phyloP scores from a whole-genome alignment of 2,329 filamentous ascomycete species.

The Colletotrichum sp. region DNA sequence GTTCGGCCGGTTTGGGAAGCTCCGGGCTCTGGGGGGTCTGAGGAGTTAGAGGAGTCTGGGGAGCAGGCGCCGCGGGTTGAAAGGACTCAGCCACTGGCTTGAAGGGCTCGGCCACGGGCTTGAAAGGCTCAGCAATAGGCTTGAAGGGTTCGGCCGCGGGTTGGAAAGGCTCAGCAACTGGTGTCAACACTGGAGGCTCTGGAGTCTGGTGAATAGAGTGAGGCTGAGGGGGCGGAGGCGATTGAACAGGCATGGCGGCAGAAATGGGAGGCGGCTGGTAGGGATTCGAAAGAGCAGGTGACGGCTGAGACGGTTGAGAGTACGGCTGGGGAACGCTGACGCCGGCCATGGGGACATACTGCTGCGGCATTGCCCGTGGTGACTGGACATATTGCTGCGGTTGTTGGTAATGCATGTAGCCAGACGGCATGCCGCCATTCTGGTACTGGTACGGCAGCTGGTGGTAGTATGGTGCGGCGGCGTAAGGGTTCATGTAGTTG shows the following conservation, averaged over 20 bases:
- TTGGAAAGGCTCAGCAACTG: background rate
- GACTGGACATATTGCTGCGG: slow-evolving; percentile 49
- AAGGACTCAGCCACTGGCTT: slow-evolving; percentile 8
- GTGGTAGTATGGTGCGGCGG: slow-evolving; percentile 50
- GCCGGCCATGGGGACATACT: slow-evolving; percentile 59
- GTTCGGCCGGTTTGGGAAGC: slow-evolving; percentile 22
- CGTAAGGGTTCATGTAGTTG: slow-evolving; percentile 56
- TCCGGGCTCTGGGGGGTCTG: slow-evolving; percentile 9
- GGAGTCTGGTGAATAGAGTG: slow-evolving; percentile 11
- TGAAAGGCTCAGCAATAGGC: background rate
- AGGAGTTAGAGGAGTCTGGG: background rate
- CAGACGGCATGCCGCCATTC: slow-evolving; percentile 50
- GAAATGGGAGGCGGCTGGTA: slow-evolving; percentile 58
- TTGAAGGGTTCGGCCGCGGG: background rate
- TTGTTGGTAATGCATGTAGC: slow-evolving; percentile 53
- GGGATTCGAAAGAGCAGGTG: slow-evolving; percentile 61
- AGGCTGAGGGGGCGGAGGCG: slow-evolving; percentile 50
- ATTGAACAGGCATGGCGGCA: slow-evolving; percentile 49
- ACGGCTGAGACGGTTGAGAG: slow-evolving; percentile 53
- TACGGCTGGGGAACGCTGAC: slow-evolving; percentile 51
- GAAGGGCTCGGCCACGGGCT: background rate
- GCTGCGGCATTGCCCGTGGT: slow-evolving; percentile 54
- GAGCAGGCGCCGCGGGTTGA: background rate
- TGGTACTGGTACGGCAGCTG: slow-evolving; percentile 67
- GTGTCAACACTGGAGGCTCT: slow-evolving; percentile 16